phyloP scores from a whole-genome alignment of 176 grass and related monocot genomes.

The Chrysopogon serrulatus region DNA sequence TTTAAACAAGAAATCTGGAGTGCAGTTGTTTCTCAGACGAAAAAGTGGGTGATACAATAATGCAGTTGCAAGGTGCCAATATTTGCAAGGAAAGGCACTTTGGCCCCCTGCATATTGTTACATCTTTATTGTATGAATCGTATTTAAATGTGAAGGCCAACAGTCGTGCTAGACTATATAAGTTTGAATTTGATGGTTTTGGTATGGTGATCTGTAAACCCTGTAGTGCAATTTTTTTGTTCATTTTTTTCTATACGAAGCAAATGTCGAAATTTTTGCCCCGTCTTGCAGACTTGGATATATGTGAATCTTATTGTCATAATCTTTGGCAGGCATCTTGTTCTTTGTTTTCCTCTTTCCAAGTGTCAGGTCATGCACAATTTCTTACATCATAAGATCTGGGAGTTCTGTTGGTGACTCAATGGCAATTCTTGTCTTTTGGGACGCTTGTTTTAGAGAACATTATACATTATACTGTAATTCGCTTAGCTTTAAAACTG shows the following conservation, averaged over 20 bases:
- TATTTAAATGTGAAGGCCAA: constrained; percentile 31
- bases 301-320: constrained; percentile 11
- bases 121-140: constrained; percentile 23
- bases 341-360: background rate
- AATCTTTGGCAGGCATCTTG: background rate
- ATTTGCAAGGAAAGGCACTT: constrained; percentile 28
- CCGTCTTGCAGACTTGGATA: background rate
- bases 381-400: background rate
- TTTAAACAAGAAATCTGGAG: constrained; percentile 38
- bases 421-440: background rate
- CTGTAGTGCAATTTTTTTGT: constrained; percentile 43
- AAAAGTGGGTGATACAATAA: constrained; percentile 23
- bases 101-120: background rate
- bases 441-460: background rate
- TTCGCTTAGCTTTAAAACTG: background rate
- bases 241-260: constrained; percentile 50
- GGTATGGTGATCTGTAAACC: constrained; percentile 39
- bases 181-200: constrained; percentile 46
- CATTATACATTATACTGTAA: background rate
- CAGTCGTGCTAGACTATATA: constrained; percentile 26
- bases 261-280: constrained; percentile 21
- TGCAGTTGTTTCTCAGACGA: constrained; percentile 18
- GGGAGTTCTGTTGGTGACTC: background rate
- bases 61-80: background rate
- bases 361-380: background rate